Percentiles rank a stretch among this genome's conserved stretches.
Evolutionary conservation across 2,329 filamentous ascomycete species (phyloP).

Genomic region (Neopestalotiopsis sp.): DNA sequence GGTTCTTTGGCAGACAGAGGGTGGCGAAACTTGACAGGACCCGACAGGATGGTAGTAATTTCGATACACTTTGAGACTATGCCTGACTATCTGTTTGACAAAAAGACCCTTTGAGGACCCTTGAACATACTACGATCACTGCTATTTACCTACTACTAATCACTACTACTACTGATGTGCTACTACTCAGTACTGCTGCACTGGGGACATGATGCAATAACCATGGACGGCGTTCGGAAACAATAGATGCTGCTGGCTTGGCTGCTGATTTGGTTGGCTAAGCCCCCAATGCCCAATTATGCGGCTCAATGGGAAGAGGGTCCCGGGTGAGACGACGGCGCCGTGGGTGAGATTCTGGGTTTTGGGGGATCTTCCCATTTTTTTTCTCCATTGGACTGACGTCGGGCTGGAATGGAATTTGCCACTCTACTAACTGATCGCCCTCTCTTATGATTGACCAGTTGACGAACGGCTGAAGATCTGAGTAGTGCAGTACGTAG

Average conservation of each 20-base stretch:
- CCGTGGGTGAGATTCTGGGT: not conserved
- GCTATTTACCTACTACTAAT: no score
- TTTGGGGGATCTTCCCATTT: not conserved
- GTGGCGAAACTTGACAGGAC: not conserved
- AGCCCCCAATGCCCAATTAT: not conserved
- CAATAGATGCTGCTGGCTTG: no score
- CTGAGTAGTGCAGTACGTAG: not conserved
- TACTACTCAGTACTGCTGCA: no score
- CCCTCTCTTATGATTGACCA: not conserved
- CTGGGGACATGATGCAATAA: no score
- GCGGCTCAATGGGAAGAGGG: constrained; percentile 1
- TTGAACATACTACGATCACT: no score
- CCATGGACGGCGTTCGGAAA: no score
- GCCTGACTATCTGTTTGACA: no score
- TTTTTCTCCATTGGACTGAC: not conserved
- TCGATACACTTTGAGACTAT: no score
- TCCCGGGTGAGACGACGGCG: constrained; percentile 1
- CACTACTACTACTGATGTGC: no score
- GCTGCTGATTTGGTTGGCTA: no score
- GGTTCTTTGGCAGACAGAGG: not conserved
- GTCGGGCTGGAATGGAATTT: not conserved
- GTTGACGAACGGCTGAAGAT: not conserved
- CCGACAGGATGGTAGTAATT: not conserved
- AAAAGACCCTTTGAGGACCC: no score
- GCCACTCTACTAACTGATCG: not conserved